Evolutionary conservation across 177 flowering plant species (phyloP).

Genomic region (Vitis hybrid): DNA sequence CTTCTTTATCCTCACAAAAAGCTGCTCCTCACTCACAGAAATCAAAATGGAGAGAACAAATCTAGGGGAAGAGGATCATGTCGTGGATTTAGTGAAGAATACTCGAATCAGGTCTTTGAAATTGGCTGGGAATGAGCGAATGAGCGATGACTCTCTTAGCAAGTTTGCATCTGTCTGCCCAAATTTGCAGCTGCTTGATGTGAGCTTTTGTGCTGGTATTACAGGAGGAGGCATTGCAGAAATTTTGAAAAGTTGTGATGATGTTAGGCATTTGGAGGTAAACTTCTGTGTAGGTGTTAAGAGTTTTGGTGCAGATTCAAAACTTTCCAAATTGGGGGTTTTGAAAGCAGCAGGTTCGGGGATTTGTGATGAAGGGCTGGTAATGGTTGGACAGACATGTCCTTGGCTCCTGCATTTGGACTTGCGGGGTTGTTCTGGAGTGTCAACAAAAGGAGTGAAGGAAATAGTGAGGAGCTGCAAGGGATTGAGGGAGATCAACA

Average conservation of each 20-base stretch:
- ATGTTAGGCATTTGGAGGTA: conserved; percentile 35
- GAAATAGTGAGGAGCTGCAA: conserved; percentile 37
- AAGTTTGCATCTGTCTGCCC: conserved; percentile 38
- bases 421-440: conserved; percentile 34
- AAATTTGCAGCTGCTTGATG: conserved; percentile 33
- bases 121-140: conserved; percentile 26
- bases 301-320: conserved; percentile 14
- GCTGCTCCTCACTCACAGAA: conserved; percentile 30
- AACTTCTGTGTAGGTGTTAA: conserved; percentile 22
- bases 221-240: conserved; percentile 38
- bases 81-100: conserved; percentile 16
- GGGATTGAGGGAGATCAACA: conserved; percentile 45
- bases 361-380: conserved; percentile 38
- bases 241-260: conserved; percentile 31
- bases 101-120: conserved; percentile 26
- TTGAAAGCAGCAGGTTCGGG: conserved; percentile 23
- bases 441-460: conserved; percentile 41
- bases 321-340: conserved; percentile 37
- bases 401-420: conserved; percentile 29
- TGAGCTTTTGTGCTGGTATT: conserved; percentile 31
- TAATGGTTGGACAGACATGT: conserved; percentile 29
- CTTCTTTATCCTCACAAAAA: conserved; percentile 29
- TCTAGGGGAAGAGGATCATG: conserved; percentile 30
- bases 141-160: conserved; percentile 29
- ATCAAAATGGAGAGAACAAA: conserved; percentile 46